A percentile compares a stretch with the other conserved stretches of the same genome.
Conservation (phyloP, 2,329 filamentous ascomycete species). For the Cytospora piceicola region DNA sequence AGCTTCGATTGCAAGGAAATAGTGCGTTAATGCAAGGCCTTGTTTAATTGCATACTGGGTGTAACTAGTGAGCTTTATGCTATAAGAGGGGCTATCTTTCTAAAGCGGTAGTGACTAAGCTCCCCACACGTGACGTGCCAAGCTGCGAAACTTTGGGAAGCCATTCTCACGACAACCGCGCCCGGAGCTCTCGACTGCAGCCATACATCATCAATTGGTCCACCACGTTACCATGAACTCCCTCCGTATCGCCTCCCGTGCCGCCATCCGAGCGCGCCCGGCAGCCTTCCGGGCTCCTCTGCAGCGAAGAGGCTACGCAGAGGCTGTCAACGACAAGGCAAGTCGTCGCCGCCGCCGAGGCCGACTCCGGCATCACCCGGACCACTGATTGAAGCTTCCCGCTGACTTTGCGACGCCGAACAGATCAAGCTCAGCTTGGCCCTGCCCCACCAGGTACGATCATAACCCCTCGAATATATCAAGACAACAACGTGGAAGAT, state of each 20-base stretch:
- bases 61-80: neutral
- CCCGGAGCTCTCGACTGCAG: constrained; percentile 48
- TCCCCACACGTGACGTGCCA: constrained; percentile 23
- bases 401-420: constrained; percentile 27
- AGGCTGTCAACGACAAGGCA: constrained; percentile 82
- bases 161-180: constrained; percentile 23
- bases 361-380: constrained; percentile 27
- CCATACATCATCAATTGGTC: constrained; percentile 51
- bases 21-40: neutral
- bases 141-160: constrained; percentile 28
- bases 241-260: constrained; percentile 81
- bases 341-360: constrained; percentile 37
- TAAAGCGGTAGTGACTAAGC: neutral
- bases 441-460: constrained; percentile 95
- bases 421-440: constrained; percentile 96
- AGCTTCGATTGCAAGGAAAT: neutral
- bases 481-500: neutral
- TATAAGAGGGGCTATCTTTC: neutral
- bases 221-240: constrained; percentile 79
- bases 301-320: constrained; percentile 89
- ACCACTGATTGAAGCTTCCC: constrained; percentile 18
- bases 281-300: constrained; percentile 74
- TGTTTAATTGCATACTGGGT: neutral
- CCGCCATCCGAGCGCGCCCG: constrained; percentile 83
- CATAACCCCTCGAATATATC: neutral